These are phyloP conservation scores for Pugionium dolabratum DNA, from an alignment of 345 rosid species.

Conservation along the genomic window DNA sequence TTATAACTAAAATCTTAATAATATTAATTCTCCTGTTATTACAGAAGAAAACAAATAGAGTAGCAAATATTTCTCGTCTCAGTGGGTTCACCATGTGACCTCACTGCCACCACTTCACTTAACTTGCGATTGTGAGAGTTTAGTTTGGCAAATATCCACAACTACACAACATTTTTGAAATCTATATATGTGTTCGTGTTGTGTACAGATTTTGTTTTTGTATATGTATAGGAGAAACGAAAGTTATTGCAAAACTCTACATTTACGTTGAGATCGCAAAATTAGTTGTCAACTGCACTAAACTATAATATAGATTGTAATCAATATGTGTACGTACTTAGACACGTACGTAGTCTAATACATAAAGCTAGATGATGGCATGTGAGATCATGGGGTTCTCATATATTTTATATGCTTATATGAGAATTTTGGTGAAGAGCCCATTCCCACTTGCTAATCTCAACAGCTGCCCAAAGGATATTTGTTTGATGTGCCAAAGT, in stretches of 20 bases:
- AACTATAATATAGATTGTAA: constrained; percentile 4
- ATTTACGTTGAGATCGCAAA: background rate
- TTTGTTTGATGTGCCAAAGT: too few species aligned
- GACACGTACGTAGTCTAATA: constrained; percentile 9
- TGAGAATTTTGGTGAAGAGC: constrained; percentile 39
- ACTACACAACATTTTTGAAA: background rate
- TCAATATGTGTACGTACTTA: constrained; percentile 13
- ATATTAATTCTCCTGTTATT: constrained; percentile 34
- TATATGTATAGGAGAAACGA: too few species aligned
- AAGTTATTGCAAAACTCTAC: background rate
- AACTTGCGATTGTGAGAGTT: constrained; percentile 31
- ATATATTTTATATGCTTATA: constrained; percentile 35
- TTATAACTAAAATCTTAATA: constrained; percentile 24
- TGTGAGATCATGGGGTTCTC: constrained; percentile 27
- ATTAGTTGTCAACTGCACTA: background rate
- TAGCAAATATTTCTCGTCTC: constrained; percentile 41
- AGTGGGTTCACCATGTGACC: constrained; percentile 63
- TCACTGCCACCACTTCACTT: constrained; percentile 49
- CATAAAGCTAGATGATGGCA: constrained; percentile 23
- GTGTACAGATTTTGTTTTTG: too few species aligned
- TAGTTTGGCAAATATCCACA: background rate
- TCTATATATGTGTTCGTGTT: background rate
- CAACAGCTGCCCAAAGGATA: background rate
- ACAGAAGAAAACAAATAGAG: constrained; percentile 33
- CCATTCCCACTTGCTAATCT: constrained; percentile 32